Evolutionary conservation across 2,329 filamentous ascomycete species (phyloP).

Genomic region (Aspergillus sp.): DNA sequence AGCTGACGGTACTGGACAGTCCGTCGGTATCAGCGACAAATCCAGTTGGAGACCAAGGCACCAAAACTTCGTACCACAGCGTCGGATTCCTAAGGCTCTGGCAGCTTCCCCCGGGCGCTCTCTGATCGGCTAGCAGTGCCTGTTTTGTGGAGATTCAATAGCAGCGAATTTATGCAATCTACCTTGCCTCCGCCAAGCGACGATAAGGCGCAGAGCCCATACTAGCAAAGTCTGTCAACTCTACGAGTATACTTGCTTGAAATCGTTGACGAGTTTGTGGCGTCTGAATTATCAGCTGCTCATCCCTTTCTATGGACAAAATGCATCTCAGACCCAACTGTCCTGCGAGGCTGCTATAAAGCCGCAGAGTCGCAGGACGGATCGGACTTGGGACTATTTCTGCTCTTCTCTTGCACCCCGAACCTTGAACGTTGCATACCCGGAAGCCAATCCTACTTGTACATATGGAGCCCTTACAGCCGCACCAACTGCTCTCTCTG

Average conservation of each 20-base stretch:
- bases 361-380: background rate
- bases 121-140: background rate
- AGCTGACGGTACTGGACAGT: background rate
- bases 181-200: background rate
- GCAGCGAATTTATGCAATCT: background rate
- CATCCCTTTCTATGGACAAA: background rate
- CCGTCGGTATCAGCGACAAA: background rate
- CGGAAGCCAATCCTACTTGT: background rate
- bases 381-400: background rate
- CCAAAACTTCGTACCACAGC: background rate
- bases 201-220: background rate
- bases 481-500: constrained; percentile 13
- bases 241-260: background rate
- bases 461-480: constrained; percentile 12
- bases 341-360: background rate
- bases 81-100: background rate
- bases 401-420: background rate
- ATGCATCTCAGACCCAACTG: background rate
- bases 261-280: background rate
- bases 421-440: background rate
- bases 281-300: background rate
- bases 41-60: background rate
- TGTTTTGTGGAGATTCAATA: background rate
- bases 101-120: background rate
- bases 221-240: background rate